phyloP scores from a whole-genome alignment of 2,329 filamentous ascomycete species.

The Monosporascus ibericus region DNA sequence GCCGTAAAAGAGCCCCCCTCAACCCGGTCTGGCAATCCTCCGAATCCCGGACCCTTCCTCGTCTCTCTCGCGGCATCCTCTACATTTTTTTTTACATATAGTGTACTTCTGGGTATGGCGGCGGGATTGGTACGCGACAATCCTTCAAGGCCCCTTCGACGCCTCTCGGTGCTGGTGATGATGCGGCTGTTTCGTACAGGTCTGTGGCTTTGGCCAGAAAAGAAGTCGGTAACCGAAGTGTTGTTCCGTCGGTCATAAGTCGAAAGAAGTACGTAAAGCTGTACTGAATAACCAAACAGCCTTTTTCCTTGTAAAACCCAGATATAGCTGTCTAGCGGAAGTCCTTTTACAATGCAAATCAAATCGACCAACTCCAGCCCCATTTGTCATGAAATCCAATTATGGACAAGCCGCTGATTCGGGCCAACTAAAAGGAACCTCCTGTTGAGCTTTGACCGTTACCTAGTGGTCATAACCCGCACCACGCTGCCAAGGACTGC shows the following conservation, averaged over 20 bases:
- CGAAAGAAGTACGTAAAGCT: conserved; percentile 1
- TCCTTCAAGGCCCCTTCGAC: background rate
- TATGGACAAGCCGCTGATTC: conserved; percentile 19
- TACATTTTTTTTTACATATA: background rate
- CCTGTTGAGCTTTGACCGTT: conserved; percentile 13
- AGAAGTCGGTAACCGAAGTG: background rate
- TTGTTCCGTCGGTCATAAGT: background rate
- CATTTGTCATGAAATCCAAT: conserved; percentile 23
- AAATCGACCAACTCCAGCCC: conserved; percentile 24
- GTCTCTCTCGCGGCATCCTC: background rate
- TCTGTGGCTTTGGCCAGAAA: conserved; percentile 1
- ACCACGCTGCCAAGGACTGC: conserved; percentile 50
- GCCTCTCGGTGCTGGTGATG: background rate
- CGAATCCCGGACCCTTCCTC: background rate
- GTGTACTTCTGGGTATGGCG: background rate
- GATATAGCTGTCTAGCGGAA: conserved; percentile 14
- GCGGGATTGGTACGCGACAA: background rate
- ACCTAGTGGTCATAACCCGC: conserved; percentile 47
- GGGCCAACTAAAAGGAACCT: conserved; percentile 19
- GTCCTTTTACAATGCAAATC: conserved; percentile 20
- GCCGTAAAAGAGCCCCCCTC: conserved; percentile 1
- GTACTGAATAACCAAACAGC: conserved; percentile 6
- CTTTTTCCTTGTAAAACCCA: conserved; percentile 10
- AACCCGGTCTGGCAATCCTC: background rate
- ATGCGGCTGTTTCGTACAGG: conserved; percentile 2